Percentiles rank a stretch among this genome's conserved stretches.
Conservation (phyloP, 139 green algal species). For the Picochlorum sp. region DNA sequence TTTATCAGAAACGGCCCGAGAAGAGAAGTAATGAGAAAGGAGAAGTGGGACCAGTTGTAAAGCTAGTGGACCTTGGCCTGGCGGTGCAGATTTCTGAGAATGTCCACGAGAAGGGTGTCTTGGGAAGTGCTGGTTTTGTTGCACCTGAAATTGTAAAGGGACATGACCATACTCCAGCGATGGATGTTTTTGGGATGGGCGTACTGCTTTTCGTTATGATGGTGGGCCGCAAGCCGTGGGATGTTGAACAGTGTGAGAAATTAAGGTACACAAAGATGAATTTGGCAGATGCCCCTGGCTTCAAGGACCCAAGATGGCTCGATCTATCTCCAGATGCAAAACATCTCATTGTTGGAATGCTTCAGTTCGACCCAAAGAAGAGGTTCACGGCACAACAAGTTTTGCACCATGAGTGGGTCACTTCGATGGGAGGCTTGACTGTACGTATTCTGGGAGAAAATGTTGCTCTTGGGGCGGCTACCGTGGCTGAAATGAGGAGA, state of each 20-base stretch:
- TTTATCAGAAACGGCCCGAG: conserved; percentile 14
- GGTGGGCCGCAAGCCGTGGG: conserved; percentile 42
- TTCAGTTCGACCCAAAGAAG: conserved; percentile 29
- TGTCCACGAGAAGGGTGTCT: conserved; percentile 1
- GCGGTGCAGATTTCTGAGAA: conserved; percentile 12
- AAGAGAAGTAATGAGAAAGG: neutral
- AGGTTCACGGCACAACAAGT: conserved; percentile 25
- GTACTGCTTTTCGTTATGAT: conserved; percentile 43
- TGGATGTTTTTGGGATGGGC: conserved; percentile 41
- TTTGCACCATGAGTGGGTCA: conserved; percentile 33
- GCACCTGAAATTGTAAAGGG: conserved; percentile 29
- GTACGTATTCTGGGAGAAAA: conserved; percentile 17
- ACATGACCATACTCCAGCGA: conserved; percentile 21
- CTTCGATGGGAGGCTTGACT: conserved; percentile 14
- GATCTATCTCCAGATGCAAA: conserved; percentile 30
- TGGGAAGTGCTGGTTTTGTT: conserved; percentile 42
- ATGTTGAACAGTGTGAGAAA: conserved; percentile 30
- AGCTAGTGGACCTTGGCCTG: conserved; percentile 45
- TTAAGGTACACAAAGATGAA: conserved; percentile 24
- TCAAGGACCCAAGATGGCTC: conserved; percentile 31
- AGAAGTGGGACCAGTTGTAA: conserved; percentile 7
- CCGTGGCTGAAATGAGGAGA: conserved; percentile 29
- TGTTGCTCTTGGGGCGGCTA: conserved; percentile 30
- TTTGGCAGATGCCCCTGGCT: conserved; percentile 24
- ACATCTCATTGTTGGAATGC: conserved; percentile 39